Conservation (phyloP, 108 stramenopile species). For the Conticribra guillardii region DNA sequence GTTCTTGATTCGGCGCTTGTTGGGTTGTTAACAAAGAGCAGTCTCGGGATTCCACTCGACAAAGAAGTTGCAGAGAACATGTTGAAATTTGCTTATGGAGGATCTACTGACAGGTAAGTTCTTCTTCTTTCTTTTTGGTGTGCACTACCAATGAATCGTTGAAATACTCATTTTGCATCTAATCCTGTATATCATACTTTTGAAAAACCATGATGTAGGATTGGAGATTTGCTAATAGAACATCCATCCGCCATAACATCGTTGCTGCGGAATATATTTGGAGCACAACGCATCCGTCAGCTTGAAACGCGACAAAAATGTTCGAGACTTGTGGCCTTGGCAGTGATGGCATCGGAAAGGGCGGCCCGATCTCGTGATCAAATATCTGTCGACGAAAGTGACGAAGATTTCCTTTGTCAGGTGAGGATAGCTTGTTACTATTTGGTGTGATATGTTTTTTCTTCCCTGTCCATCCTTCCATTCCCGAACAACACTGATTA, state of each 20-base stretch:
- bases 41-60: slow-evolving; percentile 65
- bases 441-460: background rate
- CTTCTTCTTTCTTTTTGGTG: background rate
- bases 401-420: slow-evolving; percentile 61
- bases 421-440: background rate
- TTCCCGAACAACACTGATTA: too few species aligned
- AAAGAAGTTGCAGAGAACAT: slow-evolving; percentile 63
- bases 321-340: slow-evolving; percentile 69
- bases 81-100: slow-evolving; percentile 53
- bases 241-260: slow-evolving; percentile 69
- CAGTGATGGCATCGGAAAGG: slow-evolving; percentile 66
- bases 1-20: slow-evolving; percentile 60
- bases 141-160: background rate
- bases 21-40: slow-evolving; percentile 60
- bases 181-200: too few species aligned
- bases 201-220: too few species aligned
- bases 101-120: slow-evolving; percentile 28
- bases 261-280: slow-evolving; percentile 68
- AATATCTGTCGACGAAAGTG: slow-evolving; percentile 21
- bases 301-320: slow-evolving; percentile 64
- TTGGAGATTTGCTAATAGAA: slow-evolving; percentile 66
- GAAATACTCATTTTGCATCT: too few species aligned
- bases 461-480: too few species aligned
- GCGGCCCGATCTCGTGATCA: slow-evolving; percentile 28
- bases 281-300: slow-evolving; percentile 46